phyloP scores from a whole-genome alignment of 768 basidiomycete genomes.

The Podaxis sp. region DNA sequence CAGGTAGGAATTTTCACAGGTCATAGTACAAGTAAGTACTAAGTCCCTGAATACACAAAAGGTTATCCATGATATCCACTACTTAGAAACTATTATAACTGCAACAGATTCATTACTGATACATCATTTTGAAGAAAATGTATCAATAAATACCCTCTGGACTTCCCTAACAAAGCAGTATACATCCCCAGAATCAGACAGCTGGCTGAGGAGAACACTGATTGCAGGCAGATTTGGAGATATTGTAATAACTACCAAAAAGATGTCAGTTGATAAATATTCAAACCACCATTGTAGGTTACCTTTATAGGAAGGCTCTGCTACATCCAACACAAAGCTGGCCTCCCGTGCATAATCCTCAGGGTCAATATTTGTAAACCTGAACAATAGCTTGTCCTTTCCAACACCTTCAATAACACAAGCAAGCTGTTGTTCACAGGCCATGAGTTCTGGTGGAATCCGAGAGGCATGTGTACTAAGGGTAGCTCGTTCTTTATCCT shows the following conservation, averaged over 20 bases:
- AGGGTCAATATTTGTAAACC: slow-evolving; percentile 67
- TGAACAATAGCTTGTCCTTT: slow-evolving; percentile 68
- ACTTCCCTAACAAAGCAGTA: slow-evolving; percentile 70
- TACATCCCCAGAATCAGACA: slow-evolving; percentile 72
- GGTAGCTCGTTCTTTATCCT: slow-evolving; percentile 59
- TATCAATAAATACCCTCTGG: slow-evolving; percentile 18
- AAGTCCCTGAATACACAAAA: too few species aligned
- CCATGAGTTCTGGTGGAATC: slow-evolving; percentile 53
- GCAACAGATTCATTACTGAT: too few species aligned
- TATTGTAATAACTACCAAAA: slow-evolving; percentile 67
- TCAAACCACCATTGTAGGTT: not conserved
- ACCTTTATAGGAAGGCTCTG: slow-evolving; percentile 67
- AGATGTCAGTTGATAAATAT: not conserved
- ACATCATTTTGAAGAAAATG: not conserved
- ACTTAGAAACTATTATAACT: too few species aligned
- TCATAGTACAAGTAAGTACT: too few species aligned
- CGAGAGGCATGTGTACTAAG: slow-evolving; percentile 54
- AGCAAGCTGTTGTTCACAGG: slow-evolving; percentile 55
- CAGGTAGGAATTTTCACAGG: too few species aligned
- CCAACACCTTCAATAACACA: slow-evolving; percentile 80
- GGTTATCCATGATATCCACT: too few species aligned
- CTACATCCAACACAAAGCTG: slow-evolving; percentile 75
- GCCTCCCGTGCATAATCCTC: slow-evolving; percentile 61
- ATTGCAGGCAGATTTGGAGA: slow-evolving; percentile 70
- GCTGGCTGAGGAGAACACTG: slow-evolving; percentile 63